Base-by-base conservation (phyloP, 1,139 yeast species). In the Zygoascus hellenicus region DNA sequence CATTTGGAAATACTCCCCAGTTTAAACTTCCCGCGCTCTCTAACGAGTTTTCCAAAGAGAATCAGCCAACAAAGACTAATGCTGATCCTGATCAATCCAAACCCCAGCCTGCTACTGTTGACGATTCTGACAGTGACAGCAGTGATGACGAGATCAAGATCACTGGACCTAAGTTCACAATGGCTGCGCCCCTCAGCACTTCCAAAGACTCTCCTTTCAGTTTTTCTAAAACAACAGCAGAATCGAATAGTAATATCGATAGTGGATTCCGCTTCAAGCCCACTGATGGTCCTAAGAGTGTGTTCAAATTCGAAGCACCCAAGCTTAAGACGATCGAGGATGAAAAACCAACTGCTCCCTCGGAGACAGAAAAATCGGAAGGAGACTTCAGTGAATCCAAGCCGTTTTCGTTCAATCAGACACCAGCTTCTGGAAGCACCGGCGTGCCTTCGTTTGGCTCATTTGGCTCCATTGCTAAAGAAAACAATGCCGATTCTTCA, bases 121-220 rank as follows among this genome's bases (percentile, higher is more conserved):
- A 22, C 9, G 54, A 48, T 37, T 49, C 53, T 11, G 54, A 47
- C n/a, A 48, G 51, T 14, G 57, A 54, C n/a, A 49, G 55, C 9
- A 30, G 40, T 6, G 57, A 55, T 32, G 54, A 51, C 29, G 56
- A 54, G n/a, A 48, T 48, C 10, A 51, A 50, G 38, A 46, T 50
- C 35, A 46, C 51, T 39, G 59, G 60, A n/a, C 60, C 60, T 7
- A 46, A 48, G 30, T 57, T 57, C 45, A 49, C 50, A 13, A 26
- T 57, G 42, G 54, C 44, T 22, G 47, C 45, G 35, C 54, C 55
- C 3, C 45, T 47, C 13, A 55, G 59, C 3, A 51, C 55, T 9
- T 48, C 54, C 17, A 50, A 44, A 16, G 51, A 51, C 30, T 42
- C 59, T 3, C 58, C 60, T 14, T 57, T 57, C 42, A 22, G 45